Conservation (phyloP, 805 yeast genomes). For the Starmerella etchellsii region DNA sequence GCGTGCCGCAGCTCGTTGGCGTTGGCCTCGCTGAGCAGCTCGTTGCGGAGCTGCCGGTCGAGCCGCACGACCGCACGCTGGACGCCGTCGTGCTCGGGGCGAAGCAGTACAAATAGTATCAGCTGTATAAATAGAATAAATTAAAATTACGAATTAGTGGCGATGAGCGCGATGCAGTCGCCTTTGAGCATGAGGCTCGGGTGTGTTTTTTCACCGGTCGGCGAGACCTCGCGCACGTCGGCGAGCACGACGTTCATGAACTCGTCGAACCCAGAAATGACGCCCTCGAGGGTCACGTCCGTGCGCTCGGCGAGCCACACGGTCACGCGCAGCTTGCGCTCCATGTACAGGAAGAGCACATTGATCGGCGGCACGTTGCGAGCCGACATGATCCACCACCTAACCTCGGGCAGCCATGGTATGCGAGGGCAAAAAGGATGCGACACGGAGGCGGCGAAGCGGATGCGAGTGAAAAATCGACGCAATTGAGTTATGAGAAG, state of each 20-base stretch:
- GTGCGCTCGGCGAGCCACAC: constrained; percentile 88
- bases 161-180: constrained; percentile 75
- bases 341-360: constrained; percentile 73
- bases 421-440: too few relatives aligned
- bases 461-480: too few relatives aligned
- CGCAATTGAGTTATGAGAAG: too few relatives aligned
- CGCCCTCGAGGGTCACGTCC: constrained; percentile 64
- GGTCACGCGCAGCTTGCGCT: constrained; percentile 64
- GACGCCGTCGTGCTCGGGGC: constrained; percentile 42
- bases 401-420: too few relatives aligned
- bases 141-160: constrained; percentile 18
- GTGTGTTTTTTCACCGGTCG: constrained; percentile 37
- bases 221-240: constrained; percentile 50
- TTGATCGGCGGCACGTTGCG: constrained; percentile 73
- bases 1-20: constrained; percentile 35
- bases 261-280: constrained; percentile 83
- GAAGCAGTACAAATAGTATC: background rate
- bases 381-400: background rate
- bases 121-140: background rate
- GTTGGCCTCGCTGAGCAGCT: constrained; percentile 55
- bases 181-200: constrained; percentile 70
- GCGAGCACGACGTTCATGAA: constrained; percentile 76
- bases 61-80: constrained; percentile 49
- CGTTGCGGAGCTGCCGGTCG: constrained; percentile 40
- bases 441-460: too few relatives aligned